A percentile compares a stretch with the other conserved stretches of the same genome.
Evolutionary conservation across 2,329 filamentous ascomycete species (phyloP).

Genomic region (Curvularia eragrostidis): DNA sequence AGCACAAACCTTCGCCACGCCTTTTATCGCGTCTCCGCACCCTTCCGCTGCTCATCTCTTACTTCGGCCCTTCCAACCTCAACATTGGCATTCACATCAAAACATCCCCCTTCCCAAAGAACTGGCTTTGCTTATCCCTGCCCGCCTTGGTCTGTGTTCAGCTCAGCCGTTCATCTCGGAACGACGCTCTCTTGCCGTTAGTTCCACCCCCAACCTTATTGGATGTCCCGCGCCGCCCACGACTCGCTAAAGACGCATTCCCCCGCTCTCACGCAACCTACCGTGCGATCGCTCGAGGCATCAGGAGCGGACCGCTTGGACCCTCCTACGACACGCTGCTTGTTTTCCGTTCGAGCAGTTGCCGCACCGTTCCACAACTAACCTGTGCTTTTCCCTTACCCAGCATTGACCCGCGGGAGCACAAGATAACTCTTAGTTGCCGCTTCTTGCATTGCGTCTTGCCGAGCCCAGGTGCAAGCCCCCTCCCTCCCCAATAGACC

Average conservation of each 20-base stretch:
- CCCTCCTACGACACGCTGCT: slow-evolving; percentile 27
- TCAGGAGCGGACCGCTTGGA: slow-evolving; percentile 34
- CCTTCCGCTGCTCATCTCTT: slow-evolving; percentile 28
- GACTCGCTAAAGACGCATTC: slow-evolving; percentile 45
- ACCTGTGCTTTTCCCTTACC: slow-evolving; percentile 12
- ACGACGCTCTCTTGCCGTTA: slow-evolving; percentile 35
- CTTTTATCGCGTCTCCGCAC: slow-evolving; percentile 34
- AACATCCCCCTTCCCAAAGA: slow-evolving; percentile 15
- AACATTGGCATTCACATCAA: slow-evolving; percentile 22
- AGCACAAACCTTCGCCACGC: slow-evolving; percentile 41
- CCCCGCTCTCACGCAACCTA: slow-evolving; percentile 44
- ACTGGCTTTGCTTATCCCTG: slow-evolving; percentile 22
- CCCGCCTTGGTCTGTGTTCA: slow-evolving; percentile 24
- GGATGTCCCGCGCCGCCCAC: slow-evolving; percentile 36
- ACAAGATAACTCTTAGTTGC: slow-evolving; percentile 19
- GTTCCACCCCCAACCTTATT: slow-evolving; percentile 37
- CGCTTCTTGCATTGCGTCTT: slow-evolving; percentile 16
- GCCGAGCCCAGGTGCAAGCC: slow-evolving; percentile 7
- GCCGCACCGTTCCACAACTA: slow-evolving; percentile 17
- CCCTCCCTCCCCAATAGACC: not conserved
- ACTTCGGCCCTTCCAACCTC: slow-evolving; percentile 27
- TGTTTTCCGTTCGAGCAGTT: slow-evolving; percentile 17
- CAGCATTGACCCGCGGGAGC: slow-evolving; percentile 15
- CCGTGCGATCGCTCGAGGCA: slow-evolving; percentile 42
- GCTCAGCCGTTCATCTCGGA: slow-evolving; percentile 28